Evolutionary conservation across 768 basidiomycete species (phyloP), one percentile per base, ranked within the genome.

Genomic region (Leccinellum albellum): DNA sequence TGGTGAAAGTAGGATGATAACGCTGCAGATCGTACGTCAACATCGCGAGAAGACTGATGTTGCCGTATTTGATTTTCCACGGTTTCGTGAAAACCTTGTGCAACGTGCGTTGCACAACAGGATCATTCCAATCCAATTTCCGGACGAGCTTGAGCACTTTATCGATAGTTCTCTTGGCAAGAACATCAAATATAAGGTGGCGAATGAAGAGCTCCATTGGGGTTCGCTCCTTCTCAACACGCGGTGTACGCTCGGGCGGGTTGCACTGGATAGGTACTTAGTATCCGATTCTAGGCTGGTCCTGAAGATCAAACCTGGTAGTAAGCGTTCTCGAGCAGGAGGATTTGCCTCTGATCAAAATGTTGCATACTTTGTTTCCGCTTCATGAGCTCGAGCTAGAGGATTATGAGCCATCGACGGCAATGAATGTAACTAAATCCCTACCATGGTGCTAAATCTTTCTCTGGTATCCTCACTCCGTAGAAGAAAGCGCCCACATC

Each of bases 301-400:
- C 32, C 10, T 10, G 29, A 24, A 45, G 17, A 54, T 45, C 60
- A 50, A 60, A 93, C 94, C 82, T 94, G 94, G 71, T 98, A 98
- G 71, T 97, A 99, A 0, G 97, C 97, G 70, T 99, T 99, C 72
- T 98, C 97, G 29, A 99, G 81, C 59, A 98, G 75, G 15, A 98
- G 80, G 6, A 87, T 76, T 66, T 98, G 93, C 17, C 94, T 79
- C 67, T 92, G 88, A 71, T 98, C 97, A 32, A 99, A 84, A 68
- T 98, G 94, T 61, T 93, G 87, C 77, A 94, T 82, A 54, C 80
- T 88, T 79, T 97, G 94, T 75, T 98, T 98, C 45, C 96, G 84
- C 57, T 89, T 83, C 91, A 98, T 93, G 28, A 97, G 76, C 65
- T 98, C 97, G 33, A 99, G 78, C 92, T 95, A 57, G 46, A 48